Conservation (phyloP, 306 rosid species). For the Lathyrus sativus region DNA sequence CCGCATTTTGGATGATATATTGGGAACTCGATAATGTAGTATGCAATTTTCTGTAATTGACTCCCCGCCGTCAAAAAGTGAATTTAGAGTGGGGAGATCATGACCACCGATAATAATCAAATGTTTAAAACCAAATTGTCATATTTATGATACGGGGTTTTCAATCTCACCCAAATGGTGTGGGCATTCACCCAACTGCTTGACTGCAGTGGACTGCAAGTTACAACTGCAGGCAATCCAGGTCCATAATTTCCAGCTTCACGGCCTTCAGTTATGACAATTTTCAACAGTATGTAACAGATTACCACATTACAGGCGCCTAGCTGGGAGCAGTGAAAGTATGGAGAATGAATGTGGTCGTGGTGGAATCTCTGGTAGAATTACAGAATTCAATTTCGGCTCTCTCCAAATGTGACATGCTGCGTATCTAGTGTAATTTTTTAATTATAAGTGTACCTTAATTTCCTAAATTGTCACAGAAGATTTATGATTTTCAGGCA, state of each 20-base stretch:
- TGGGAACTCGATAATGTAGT: slow-evolving; percentile 43
- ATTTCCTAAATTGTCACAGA: neutral
- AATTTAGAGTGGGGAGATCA: neutral
- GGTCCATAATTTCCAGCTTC: slow-evolving; percentile 6
- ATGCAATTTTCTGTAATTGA: slow-evolving; percentile 8
- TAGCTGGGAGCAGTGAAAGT: slow-evolving; percentile 4
- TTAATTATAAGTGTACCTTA: neutral
- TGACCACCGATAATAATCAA: neutral
- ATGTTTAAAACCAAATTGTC: neutral
- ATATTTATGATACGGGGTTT: neutral
- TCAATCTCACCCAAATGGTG: neutral
- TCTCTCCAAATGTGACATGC: neutral
- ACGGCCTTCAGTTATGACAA: neutral
- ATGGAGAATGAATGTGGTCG: neutral
- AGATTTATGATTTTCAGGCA: neutral
- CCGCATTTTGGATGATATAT: slow-evolving; percentile 66
- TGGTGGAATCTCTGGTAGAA: neutral
- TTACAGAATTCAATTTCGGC: neutral
- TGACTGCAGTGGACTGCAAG: neutral
- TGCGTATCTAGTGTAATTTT: neutral
- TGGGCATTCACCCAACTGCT: neutral
- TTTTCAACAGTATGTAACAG: slow-evolving; percentile 29
- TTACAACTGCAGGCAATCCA: neutral
- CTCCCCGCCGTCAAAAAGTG: neutral
- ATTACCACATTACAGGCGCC: neutral